phyloP scores from a whole-genome alignment of 768 basidiomycete species.

The Rossbeevera mucosa region DNA sequence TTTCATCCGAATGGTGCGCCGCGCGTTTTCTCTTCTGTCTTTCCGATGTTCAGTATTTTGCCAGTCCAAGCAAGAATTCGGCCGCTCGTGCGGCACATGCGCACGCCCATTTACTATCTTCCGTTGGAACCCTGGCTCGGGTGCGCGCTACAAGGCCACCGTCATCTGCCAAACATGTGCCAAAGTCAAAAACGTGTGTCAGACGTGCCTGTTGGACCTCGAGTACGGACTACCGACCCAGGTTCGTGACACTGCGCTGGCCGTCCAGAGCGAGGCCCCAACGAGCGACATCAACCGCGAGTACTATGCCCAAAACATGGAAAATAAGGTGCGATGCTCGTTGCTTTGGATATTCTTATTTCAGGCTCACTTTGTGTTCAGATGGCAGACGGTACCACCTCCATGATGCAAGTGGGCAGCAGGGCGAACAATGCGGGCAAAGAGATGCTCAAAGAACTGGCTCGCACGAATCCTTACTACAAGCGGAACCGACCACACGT shows the following conservation, averaged over 20 bases:
- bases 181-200: conserved; percentile 94
- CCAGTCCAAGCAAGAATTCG: conserved; percentile 98
- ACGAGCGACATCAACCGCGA: conserved; percentile 97
- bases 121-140: conserved; percentile 95
- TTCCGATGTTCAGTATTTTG: conserved; percentile 20
- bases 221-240: conserved; percentile 96
- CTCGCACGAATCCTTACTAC: conserved; percentile 94
- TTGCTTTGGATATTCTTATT: neutral
- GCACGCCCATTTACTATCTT: conserved; percentile 96
- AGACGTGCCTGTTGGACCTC: conserved; percentile 94
- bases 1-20: conserved; percentile 87
- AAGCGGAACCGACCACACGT: conserved; percentile 93
- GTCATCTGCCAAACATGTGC: conserved; percentile 97
- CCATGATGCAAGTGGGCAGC: conserved; percentile 51
- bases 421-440: conserved; percentile 77
- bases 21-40: neutral
- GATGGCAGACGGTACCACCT: conserved; percentile 65
- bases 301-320: conserved; percentile 92
- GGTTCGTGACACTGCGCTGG: conserved; percentile 93
- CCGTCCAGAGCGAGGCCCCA: conserved; percentile 79
- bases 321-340: conserved; percentile 53
- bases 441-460: conserved; percentile 94
- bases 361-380: conserved; percentile 23
- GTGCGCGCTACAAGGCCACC: conserved; percentile 93
- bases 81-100: conserved; percentile 94